Evolutionary conservation across 768 basidiomycete species (phyloP).

Genomic region (Pleurotus citrinopileatus): DNA sequence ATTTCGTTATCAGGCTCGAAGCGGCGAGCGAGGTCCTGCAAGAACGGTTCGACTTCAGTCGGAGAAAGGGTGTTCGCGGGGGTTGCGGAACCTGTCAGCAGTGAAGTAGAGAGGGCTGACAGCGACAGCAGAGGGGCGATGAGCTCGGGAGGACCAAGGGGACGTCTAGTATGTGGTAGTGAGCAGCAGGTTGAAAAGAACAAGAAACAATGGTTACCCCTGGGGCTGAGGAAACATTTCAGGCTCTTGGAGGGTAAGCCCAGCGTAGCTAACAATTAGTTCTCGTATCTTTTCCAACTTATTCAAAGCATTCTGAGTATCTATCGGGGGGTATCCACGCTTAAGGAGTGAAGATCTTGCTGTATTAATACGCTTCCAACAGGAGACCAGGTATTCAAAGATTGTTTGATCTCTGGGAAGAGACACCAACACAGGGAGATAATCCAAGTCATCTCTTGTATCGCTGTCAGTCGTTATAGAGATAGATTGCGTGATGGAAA

Average conservation of each 20-base stretch:
- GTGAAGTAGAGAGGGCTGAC: conserved; percentile 64
- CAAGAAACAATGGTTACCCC: conserved; percentile 40
- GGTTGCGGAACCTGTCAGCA: conserved; percentile 45
- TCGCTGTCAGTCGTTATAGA: conserved; percentile 11
- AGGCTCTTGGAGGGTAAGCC: conserved; percentile 86
- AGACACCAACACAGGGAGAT: conserved; percentile 68
- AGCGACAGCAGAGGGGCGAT: conserved; percentile 78
- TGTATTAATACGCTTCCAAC: conserved; percentile 85
- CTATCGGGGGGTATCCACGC: conserved; percentile 61
- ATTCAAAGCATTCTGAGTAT: conserved; percentile 56
- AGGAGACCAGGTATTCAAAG: conserved; percentile 87
- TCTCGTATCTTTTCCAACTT: conserved; percentile 78
- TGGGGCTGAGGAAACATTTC: conserved; percentile 91
- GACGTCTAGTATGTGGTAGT: conserved; percentile 42
- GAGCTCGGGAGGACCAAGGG: conserved; percentile 76
- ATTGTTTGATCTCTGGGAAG: conserved; percentile 76
- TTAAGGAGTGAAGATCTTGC: conserved; percentile 53
- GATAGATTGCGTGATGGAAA: conserved; percentile 13
- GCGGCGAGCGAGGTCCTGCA: conserved; percentile 78
- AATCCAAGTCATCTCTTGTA: conserved; percentile 71
- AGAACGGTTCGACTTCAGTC: conserved; percentile 72
- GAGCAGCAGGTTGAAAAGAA: neutral
- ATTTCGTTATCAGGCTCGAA: conserved; percentile 82
- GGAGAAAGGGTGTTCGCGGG: conserved; percentile 53
- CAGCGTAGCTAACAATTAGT: conserved; percentile 84